A percentile compares a stretch with the other conserved stretches of the same genome.
Conservation (phyloP, 495 filamentous ascomycete species). For the Xanthoparmelia taractica region DNA sequence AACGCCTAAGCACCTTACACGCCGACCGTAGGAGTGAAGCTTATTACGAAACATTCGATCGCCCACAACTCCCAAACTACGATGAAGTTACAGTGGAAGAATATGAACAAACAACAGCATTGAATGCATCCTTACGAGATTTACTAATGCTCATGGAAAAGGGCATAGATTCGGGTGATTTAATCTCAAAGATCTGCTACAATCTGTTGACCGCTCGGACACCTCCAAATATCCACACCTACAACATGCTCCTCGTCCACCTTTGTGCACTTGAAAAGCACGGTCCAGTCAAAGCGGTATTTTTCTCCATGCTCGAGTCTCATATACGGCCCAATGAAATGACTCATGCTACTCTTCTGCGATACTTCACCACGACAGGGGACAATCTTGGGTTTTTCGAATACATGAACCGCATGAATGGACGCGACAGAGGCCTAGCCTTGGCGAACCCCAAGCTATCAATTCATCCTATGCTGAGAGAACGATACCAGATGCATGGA, state of each 20-base stretch:
- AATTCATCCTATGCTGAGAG: conserved; percentile 5
- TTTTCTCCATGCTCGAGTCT: conserved; percentile 42
- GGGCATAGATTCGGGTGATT: not conserved
- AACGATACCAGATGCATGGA: conserved; percentile 14
- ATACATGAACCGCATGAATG: conserved; percentile 37
- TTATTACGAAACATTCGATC: conserved; percentile 12
- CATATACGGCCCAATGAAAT: conserved; percentile 45
- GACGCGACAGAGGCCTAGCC: conserved; percentile 22
- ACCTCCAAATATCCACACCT: conserved; percentile 55
- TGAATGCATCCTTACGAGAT: conserved; percentile 13
- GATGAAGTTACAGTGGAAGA: conserved; percentile 3
- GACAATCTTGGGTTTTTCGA: conserved; percentile 36
- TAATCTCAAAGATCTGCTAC: conserved; percentile 56
- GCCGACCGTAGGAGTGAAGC: not conserved
- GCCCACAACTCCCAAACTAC: conserved; percentile 20
- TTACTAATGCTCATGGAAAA: conserved; percentile 5
- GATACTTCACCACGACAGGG: conserved; percentile 43
- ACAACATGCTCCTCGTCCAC: conserved; percentile 55
- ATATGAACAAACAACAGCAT: not conserved
- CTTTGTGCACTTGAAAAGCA: conserved; percentile 46
- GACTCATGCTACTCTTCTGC: conserved; percentile 46
- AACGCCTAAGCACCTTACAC: conserved; percentile 9
- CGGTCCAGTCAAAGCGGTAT: conserved; percentile 46
- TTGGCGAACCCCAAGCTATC: conserved; percentile 1
- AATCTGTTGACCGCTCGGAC: conserved; percentile 51